These are phyloP conservation scores for Phaseolus coccineus DNA, from an alignment of 331 rosid species.

Conservation along the genomic window DNA sequence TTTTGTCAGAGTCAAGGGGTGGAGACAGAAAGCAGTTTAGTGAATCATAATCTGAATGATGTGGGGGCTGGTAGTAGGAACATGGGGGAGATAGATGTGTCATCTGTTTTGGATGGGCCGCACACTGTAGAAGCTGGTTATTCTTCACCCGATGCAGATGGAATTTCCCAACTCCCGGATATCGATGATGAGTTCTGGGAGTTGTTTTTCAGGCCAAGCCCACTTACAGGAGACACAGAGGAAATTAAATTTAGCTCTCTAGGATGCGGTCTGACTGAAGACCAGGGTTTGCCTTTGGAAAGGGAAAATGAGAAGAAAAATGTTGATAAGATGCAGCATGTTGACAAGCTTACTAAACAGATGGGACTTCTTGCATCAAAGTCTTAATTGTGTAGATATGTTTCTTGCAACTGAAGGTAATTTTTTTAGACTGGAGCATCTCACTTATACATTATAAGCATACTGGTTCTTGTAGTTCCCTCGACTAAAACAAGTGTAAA, in stretches of 20 bases:
- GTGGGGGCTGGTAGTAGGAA: slow-evolving; percentile 45
- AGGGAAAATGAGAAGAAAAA: slow-evolving; percentile 53
- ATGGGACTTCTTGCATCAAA: slow-evolving; percentile 67
- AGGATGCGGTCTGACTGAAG: slow-evolving; percentile 47
- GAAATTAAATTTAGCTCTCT: slow-evolving; percentile 53
- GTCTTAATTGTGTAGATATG: slow-evolving; percentile 50
- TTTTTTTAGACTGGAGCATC: slow-evolving; percentile 25
- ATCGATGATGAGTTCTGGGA: slow-evolving; percentile 78
- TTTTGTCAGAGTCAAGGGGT: slow-evolving; percentile 49
- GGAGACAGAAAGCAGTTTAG: slow-evolving; percentile 43
- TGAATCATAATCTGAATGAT: slow-evolving; percentile 42
- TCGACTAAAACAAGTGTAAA: slow-evolving; percentile 21
- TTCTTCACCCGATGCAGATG: slow-evolving; percentile 50
- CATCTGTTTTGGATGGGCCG: slow-evolving; percentile 52
- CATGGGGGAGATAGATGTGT: slow-evolving; percentile 52
- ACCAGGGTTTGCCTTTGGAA: slow-evolving; percentile 48
- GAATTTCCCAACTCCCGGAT: slow-evolving; percentile 58
- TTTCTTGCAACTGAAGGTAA: slow-evolving; percentile 64
- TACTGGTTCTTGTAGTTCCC: slow-evolving; percentile 42
- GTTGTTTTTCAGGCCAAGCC: slow-evolving; percentile 52
- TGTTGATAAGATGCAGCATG: slow-evolving; percentile 53
- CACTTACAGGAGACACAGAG: slow-evolving; percentile 50
- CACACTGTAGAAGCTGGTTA: slow-evolving; percentile 38
- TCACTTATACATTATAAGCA: slow-evolving; percentile 33
- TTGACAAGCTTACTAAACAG: slow-evolving; percentile 64